Conservation (phyloP, 495 filamentous ascomycete genomes). For the Neurospora sp. region DNA sequence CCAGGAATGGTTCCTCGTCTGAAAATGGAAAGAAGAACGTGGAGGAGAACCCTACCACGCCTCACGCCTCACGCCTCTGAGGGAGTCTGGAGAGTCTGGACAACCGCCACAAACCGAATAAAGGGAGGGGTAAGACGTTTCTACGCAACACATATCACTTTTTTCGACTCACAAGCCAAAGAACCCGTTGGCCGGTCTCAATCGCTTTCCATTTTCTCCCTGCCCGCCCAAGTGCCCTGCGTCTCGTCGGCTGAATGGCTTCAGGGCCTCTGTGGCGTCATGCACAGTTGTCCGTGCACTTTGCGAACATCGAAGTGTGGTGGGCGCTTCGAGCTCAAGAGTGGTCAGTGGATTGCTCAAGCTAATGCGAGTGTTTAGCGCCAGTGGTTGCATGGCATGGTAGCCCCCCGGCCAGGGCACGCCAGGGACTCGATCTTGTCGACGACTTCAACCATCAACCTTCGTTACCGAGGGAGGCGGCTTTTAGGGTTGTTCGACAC, state of each 20-base stretch:
- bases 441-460: not conserved
- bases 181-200: not conserved
- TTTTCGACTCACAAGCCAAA: no score
- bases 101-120: not conserved
- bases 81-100: not conserved
- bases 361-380: not conserved
- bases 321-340: not conserved
- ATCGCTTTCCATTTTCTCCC: not conserved
- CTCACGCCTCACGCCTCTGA: not conserved
- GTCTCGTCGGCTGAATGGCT: not conserved
- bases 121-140: not conserved
- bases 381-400: not conserved
- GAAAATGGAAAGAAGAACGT: not conserved
- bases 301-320: not conserved
- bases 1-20: not conserved
- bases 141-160: not conserved
- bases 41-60: not conserved
- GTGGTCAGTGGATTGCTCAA: not conserved
- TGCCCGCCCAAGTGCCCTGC: not conserved
- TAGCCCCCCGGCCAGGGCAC: not conserved
- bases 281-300: not conserved
- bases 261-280: not conserved
- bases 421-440: not conserved
- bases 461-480: not conserved
- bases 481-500: not conserved